phyloP scores from a whole-genome alignment of 805 yeast genomes.

The Barnettozyma sucrosica region DNA sequence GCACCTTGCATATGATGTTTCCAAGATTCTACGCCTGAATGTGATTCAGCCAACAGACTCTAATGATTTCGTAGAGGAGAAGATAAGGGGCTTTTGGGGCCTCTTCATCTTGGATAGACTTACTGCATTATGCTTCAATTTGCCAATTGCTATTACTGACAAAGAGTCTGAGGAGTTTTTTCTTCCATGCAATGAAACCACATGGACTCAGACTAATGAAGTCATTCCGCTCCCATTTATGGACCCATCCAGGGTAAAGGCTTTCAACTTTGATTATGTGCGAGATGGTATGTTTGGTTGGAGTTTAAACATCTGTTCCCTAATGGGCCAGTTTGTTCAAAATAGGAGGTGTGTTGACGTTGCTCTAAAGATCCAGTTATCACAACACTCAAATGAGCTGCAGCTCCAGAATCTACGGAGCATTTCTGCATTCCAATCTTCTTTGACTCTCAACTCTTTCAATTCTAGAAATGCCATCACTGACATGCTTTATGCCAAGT shows the following conservation, averaged over 20 bases:
- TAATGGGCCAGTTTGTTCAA: constrained; percentile 28
- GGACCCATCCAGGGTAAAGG: constrained; percentile 25
- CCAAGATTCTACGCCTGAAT: constrained; percentile 6
- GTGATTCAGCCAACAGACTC: constrained; percentile 14
- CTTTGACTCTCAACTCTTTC: constrained; percentile 10
- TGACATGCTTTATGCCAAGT: constrained; percentile 22
- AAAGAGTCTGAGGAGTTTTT: constrained; percentile 26
- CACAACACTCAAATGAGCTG: constrained; percentile 16
- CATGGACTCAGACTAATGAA: constrained; percentile 27
- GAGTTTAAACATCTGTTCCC: constrained; percentile 30
- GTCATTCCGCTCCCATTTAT: constrained; percentile 26
- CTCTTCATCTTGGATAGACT: constrained; percentile 35
- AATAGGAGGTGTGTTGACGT: constrained; percentile 10
- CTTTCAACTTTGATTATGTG: constrained; percentile 24
- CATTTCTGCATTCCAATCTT: not conserved
- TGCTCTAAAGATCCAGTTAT: not conserved
- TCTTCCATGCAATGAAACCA: constrained; percentile 30
- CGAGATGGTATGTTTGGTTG: constrained; percentile 34
- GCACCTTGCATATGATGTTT: constrained; percentile 17
- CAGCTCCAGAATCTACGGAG: constrained; percentile 8
- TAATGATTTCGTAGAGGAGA: constrained; percentile 31
- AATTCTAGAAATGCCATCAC: constrained; percentile 11
- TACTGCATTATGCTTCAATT: constrained; percentile 32
- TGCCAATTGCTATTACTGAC: constrained; percentile 29
- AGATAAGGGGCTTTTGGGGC: constrained; percentile 37